phyloP scores from a whole-genome alignment of 495 filamentous ascomycete genomes.

The Hypoxylon trugodes region DNA sequence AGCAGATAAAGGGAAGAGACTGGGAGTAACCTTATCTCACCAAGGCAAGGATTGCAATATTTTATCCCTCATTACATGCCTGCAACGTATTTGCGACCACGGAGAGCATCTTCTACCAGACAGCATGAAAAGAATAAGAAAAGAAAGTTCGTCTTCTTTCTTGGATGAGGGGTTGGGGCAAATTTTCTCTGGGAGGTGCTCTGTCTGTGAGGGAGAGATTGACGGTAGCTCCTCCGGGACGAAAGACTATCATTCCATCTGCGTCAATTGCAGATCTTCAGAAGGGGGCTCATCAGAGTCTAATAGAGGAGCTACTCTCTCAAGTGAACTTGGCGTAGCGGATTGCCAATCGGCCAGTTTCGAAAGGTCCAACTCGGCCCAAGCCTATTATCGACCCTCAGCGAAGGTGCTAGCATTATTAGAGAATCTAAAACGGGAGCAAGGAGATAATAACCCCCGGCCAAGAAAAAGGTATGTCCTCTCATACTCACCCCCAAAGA shows the following conservation, averaged over 20 bases:
- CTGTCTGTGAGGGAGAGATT: too few species aligned
- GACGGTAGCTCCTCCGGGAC: too few species aligned
- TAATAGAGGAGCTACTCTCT: too few species aligned
- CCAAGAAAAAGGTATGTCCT: conserved; percentile 6
- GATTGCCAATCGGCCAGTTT: conserved; percentile 22
- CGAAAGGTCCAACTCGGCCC: conserved; percentile 20
- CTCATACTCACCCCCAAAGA: neutral
- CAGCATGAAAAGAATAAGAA: too few species aligned
- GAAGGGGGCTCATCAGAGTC: too few species aligned
- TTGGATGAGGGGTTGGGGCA: too few species aligned
- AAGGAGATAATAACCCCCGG: neutral
- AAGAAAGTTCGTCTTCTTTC: too few species aligned
- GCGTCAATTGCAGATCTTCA: too few species aligned
- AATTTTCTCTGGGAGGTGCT: too few species aligned
- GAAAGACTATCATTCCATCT: too few species aligned
- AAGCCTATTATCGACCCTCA: conserved; percentile 14
- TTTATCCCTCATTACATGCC: conserved; percentile 36
- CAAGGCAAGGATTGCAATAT: conserved; percentile 36
- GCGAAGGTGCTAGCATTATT: conserved; percentile 9
- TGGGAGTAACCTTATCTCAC: neutral
- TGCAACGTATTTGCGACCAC: conserved; percentile 45
- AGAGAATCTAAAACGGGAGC: conserved; percentile 9
- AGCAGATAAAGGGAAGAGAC: neutral
- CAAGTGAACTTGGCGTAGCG: too few species aligned
- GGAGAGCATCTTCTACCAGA: conserved; percentile 39